Percentiles rank a stretch among this genome's conserved stretches.
Evolutionary conservation across 2,329 filamentous ascomycete species (phyloP).

Genomic region (Exophiala alcalophila): DNA sequence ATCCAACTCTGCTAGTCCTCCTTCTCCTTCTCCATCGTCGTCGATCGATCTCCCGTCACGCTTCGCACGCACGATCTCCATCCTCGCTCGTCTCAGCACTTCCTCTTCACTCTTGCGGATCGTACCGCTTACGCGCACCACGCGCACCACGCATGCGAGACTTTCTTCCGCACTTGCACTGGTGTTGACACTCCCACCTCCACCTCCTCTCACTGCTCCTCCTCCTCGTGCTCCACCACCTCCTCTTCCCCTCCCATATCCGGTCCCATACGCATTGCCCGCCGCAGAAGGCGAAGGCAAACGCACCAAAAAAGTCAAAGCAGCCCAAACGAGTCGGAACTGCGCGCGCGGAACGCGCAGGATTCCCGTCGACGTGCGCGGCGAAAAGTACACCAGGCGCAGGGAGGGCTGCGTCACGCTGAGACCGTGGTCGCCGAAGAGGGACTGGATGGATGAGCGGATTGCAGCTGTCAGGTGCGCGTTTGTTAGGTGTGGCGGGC

Average conservation of each 20-base stretch:
- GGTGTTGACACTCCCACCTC: background rate
- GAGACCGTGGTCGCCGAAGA: slow-evolving; percentile 87
- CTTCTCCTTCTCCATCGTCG: slow-evolving; percentile 3
- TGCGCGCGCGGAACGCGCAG: slow-evolving; percentile 77
- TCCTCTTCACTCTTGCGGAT: slow-evolving; percentile 91
- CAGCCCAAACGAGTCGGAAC: slow-evolving; percentile 85
- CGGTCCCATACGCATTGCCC: background rate
- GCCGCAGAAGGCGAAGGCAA: slow-evolving; percentile 48
- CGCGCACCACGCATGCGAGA: slow-evolving; percentile 70
- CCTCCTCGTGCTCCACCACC: background rate
- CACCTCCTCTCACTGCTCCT: background rate
- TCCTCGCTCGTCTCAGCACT: slow-evolving; percentile 73
- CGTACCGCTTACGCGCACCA: slow-evolving; percentile 85
- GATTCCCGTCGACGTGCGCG: slow-evolving; percentile 92
- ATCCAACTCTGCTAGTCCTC: too few species aligned
- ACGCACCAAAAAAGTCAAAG: slow-evolving; percentile 73
- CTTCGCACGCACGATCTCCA: slow-evolving; percentile 56
- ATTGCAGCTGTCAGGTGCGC: slow-evolving; percentile 54
- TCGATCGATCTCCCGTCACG: slow-evolving; percentile 12
- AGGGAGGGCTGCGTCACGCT: slow-evolving; percentile 34
- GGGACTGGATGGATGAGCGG: slow-evolving; percentile 63
- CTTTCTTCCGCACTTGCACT: slow-evolving; percentile 14
- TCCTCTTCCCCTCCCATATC: background rate
- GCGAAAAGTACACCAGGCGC: slow-evolving; percentile 85
- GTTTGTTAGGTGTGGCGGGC: slow-evolving; percentile 66